These are phyloP conservation scores for Solanum chacoense DNA, from an alignment of 305 asterid genomes.

Conservation along the genomic window DNA sequence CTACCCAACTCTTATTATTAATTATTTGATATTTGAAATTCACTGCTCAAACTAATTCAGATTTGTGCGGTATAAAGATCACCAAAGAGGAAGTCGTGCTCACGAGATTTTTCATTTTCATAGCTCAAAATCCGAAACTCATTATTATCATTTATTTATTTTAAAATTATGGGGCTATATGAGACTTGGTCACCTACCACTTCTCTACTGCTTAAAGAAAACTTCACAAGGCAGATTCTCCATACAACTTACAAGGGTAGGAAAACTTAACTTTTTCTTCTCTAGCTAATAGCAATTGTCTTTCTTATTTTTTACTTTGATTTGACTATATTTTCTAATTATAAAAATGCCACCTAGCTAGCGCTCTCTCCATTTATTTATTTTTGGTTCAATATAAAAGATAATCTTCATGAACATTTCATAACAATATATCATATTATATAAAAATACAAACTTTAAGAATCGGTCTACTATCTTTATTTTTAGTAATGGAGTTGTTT, in stretches of 20 bases:
- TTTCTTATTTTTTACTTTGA: background rate
- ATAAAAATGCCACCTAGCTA: background rate
- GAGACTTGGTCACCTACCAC: background rate
- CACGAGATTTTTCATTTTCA: background rate
- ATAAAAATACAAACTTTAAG: conserved; percentile 13
- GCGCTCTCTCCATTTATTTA: background rate
- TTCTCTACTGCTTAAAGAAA: background rate
- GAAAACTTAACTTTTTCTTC: background rate
- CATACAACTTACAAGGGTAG: background rate
- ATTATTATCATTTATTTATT: background rate
- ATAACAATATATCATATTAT: conserved; percentile 1
- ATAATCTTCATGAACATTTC: background rate
- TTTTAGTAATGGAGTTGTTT: background rate
- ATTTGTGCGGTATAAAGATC: background rate
- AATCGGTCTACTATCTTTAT: background rate
- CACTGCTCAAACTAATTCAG: background rate
- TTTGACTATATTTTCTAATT: background rate
- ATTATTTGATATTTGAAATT: background rate
- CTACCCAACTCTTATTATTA: background rate
- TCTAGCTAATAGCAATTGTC: background rate
- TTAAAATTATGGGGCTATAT: background rate
- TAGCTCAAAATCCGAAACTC: background rate
- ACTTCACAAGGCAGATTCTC: conserved; percentile 3
- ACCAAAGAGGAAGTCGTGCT: too few relatives aligned
- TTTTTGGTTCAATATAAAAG: background rate